Evolutionary conservation across 179 eudicot species (phyloP), one percentile per base, ranked within the genome.

Genomic region (Silene vulgaris): DNA sequence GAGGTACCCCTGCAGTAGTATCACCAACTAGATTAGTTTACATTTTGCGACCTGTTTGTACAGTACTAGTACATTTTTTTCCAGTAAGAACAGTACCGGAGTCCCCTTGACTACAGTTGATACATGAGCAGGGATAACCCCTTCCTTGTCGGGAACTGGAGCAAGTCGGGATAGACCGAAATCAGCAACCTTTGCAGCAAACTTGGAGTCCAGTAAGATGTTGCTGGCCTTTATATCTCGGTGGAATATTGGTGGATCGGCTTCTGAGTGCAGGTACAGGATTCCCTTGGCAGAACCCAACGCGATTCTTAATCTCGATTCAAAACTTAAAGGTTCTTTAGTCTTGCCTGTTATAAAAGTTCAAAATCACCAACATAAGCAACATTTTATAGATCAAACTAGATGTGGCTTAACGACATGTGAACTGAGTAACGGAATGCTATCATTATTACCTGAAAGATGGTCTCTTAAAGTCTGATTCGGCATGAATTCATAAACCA

Each of bases 401-500:
- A 43, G 52, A 75, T 8, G 35, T 45, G 8, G n/a, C 20, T 17
- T 21, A 6, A 48, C 8, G 21, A 63, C 3, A 61, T 4, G 48
- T 40, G 23, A 43, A 54, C 17, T 6, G 3, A 30, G 63, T 4
- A 6, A 26, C 17, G 9, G 11, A 71, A 71, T n/a, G 37, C 50
- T 30, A 20, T 11, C 32, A 11, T 32, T 62, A 74, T 43, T 59
- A 89, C 96, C 96, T 43, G 91, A 86, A 76, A 90, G 74, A 80
- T 85, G 87, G 26, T 89, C 97, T 73, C 91, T 82, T 72, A 89
- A 72, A 43, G 91, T 86, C 30, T 96, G 96, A 79, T 90, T 89
- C 12, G 96, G 81, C 93, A 92, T 85, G 84, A 85, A 92, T 78
- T 92, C 96, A 77, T 92, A 92, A 77, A 92, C 83, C 83, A 92